Evolutionary conservation across 164 flowering plant species (phyloP), one percentile per base, ranked within the genome.

Genomic region (Saururus chinensis): DNA sequence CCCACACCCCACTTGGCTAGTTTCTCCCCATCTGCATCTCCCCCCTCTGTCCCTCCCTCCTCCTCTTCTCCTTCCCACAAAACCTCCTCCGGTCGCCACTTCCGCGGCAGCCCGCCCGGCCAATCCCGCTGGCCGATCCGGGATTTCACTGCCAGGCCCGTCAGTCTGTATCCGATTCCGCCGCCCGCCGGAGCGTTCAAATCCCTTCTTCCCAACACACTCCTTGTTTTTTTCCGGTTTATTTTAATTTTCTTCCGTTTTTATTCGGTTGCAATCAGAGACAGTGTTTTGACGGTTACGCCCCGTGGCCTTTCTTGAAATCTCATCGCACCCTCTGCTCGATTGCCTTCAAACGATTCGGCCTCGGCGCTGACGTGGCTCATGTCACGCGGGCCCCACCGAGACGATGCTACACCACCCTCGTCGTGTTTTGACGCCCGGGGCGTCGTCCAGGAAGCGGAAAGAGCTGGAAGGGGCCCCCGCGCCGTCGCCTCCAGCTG

Each of bases 381-480:
- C 37, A 30, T 30, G 37, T 6, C 37, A 30, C 56, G 65, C 4
- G 45, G 51, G 66, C 17, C 19, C 17, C 65, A 20, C 53, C 16
- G 52, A 58, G 17, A 19, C 37, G 59, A 48, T 52, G 76, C 66
- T 60, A 84, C 82, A 72, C 51, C 59, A 71, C 58, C 40, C 75
- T 20, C 79, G 75, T 49, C 65, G 75, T 60, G 67, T 70, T 13
- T 56, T 65, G 67, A 59, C 82, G 62, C 75, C 80, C 41, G 66
- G n/a, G 66, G 77, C 73, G 41, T 66, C 70, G 67, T 80, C 88
- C n/a, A 68, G 84, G 59, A 84, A 82, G 77, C 82, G 91, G 16
- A 85, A 80, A 56, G 85, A 75, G 54, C 66, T 71, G 53, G 82
- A 76, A 14, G 71, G 57, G 7, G 55, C 66, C 14, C 72, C 59